A percentile compares a stretch with the other conserved stretches of the same genome.
phyloP scores from a whole-genome alignment of 371 early-diverging fungal species.

The Choanephora cucurbitarum region DNA sequence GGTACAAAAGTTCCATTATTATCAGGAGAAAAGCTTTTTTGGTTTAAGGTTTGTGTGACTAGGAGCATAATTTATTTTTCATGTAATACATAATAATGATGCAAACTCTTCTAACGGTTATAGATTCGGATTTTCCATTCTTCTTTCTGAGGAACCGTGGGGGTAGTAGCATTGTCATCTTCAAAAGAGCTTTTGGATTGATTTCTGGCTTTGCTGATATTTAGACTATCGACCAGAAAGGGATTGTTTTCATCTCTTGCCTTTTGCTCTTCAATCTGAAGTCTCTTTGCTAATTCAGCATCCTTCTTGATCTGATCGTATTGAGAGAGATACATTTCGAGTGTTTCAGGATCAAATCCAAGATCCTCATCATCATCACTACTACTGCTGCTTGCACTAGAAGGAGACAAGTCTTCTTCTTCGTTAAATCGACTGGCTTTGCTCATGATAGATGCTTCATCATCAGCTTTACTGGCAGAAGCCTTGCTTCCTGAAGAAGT shows the following conservation, averaged over 20 bases:
- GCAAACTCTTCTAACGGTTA: conserved; percentile 8
- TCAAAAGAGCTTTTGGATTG: not conserved
- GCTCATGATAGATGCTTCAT: conserved; percentile 17
- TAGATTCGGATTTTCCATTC: conserved; percentile 21
- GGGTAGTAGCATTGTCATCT: not conserved
- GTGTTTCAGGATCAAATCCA: conserved; percentile 18
- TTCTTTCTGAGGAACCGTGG: conserved; percentile 12
- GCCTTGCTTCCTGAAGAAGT: conserved; percentile 7
- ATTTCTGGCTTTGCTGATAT: conserved; percentile 6
- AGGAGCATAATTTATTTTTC: too few species aligned
- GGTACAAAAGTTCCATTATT: too few species aligned
- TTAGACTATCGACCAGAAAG: conserved; percentile 13
- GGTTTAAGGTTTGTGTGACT: too few species aligned
- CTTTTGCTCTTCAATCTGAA: conserved; percentile 25
- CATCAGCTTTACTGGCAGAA: conserved; percentile 4
- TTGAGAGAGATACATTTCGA: conserved; percentile 19
- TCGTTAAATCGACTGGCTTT: conserved; percentile 25
- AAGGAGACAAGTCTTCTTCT: conserved; percentile 13
- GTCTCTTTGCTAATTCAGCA: conserved; percentile 22
- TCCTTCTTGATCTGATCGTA: conserved; percentile 31
- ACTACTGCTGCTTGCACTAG: conserved; percentile 10
- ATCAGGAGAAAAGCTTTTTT: too few species aligned
- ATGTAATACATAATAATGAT: not conserved
- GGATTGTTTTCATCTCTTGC: conserved; percentile 28
- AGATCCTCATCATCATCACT: conserved; percentile 14